phyloP scores from a whole-genome alignment of 2,329 filamentous ascomycete species.

The Penicillium frequentans region DNA sequence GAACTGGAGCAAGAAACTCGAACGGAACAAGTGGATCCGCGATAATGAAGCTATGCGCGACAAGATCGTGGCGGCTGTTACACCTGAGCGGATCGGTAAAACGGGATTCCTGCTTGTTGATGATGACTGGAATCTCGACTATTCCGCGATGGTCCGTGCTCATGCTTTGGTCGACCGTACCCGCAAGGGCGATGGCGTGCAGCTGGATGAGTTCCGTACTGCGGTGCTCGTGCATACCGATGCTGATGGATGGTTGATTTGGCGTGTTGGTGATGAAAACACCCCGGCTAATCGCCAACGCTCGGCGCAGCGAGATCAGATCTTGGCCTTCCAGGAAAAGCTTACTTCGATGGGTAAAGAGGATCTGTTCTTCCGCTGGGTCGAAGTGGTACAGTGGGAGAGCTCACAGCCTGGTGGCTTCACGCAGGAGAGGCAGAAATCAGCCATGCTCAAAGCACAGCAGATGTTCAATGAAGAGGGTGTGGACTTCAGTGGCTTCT shows the following conservation, averaged over 20 bases:
- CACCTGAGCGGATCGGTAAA: constrained; percentile 68
- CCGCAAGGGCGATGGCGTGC: constrained; percentile 34
- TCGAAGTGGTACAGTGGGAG: constrained; percentile 89
- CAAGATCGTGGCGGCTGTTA: constrained; percentile 67
- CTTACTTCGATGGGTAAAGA: constrained; percentile 78
- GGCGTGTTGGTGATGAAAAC: constrained; percentile 59
- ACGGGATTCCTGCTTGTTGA: constrained; percentile 88
- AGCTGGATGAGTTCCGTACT: constrained; percentile 67
- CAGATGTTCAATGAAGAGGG: constrained; percentile 71
- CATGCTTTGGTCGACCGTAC: constrained; percentile 63
- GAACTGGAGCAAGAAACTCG: constrained; percentile 65
- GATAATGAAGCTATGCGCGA: constrained; percentile 57
- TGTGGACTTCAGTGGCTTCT: constrained; percentile 80
- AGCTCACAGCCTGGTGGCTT: constrained; percentile 77
- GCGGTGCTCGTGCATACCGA: constrained; percentile 69
- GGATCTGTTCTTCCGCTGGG: constrained; percentile 86
- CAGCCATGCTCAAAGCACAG: constrained; percentile 71
- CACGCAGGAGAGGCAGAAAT: constrained; percentile 69
- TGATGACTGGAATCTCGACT: constrained; percentile 84
- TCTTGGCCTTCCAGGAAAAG: constrained; percentile 76
- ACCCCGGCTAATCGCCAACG: constrained; percentile 40
- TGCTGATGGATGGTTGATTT: constrained; percentile 69
- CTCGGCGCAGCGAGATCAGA: constrained; percentile 58
- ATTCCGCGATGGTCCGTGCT: constrained; percentile 73
- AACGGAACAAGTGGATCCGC: constrained; percentile 46